Conservation (phyloP, 1,139 yeast species). For the Zygoascus sp. region DNA sequence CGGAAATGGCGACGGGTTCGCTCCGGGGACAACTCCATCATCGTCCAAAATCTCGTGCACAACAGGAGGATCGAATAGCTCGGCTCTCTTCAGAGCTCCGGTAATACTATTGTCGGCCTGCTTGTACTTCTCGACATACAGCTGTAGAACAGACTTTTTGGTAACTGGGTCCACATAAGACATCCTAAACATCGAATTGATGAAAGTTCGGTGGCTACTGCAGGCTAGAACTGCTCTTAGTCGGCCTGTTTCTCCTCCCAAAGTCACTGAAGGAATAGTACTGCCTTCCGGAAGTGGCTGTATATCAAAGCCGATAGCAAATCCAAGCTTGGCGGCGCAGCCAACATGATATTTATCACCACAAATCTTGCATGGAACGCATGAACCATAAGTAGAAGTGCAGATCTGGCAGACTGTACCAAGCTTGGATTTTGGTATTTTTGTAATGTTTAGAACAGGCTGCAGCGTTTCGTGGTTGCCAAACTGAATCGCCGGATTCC, state of each 20-base stretch:
- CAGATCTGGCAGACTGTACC: slow-evolving; percentile 41
- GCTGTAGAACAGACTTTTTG: slow-evolving; percentile 31
- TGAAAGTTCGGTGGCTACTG: slow-evolving; percentile 22
- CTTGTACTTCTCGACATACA: slow-evolving; percentile 31
- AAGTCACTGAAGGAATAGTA: slow-evolving; percentile 27
- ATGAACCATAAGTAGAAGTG: slow-evolving; percentile 39
- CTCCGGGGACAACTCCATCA: neutral
- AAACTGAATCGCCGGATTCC: slow-evolving; percentile 43
- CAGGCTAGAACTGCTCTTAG: slow-evolving; percentile 36
- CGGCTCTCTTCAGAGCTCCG: slow-evolving; percentile 27
- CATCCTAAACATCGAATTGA: slow-evolving; percentile 23
- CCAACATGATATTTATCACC: slow-evolving; percentile 50
- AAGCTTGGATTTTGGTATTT: slow-evolving; percentile 27
- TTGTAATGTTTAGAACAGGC: slow-evolving; percentile 39
- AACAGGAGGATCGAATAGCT: slow-evolving; percentile 13
- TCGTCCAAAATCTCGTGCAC: neutral
- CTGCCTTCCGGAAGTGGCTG: neutral
- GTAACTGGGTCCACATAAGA: slow-evolving; percentile 24
- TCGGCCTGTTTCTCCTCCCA: slow-evolving; percentile 37
- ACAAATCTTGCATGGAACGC: slow-evolving; percentile 44
- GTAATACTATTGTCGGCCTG: slow-evolving; percentile 19
- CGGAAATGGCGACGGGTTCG: neutral
- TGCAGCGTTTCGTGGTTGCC: slow-evolving; percentile 42
- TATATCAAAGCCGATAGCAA: slow-evolving; percentile 32
- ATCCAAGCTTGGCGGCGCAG: slow-evolving; percentile 49